phyloP scores from a whole-genome alignment of 2,329 filamentous ascomycete genomes.

The Intubia oerlemansii region DNA sequence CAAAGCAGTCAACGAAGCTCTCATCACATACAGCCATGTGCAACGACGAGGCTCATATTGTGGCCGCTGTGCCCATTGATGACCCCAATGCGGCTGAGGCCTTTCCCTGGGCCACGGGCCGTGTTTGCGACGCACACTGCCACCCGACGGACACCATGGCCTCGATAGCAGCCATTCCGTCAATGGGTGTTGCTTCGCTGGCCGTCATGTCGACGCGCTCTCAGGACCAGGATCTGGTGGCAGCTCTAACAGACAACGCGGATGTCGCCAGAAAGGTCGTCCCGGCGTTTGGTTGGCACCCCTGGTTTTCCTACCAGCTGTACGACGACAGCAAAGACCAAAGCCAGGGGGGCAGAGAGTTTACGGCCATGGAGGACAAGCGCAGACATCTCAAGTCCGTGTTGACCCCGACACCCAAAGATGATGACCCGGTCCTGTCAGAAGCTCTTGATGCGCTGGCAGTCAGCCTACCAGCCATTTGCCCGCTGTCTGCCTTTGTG shows the following conservation, averaged over 20 bases:
- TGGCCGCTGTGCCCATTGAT: slow-evolving; percentile 1
- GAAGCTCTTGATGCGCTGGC: slow-evolving; percentile 22
- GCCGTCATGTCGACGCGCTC: slow-evolving; percentile 60
- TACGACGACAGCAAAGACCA: slow-evolving; percentile 32
- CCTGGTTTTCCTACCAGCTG: slow-evolving; percentile 66
- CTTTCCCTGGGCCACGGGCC: slow-evolving; percentile 45
- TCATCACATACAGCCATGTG: too few species aligned
- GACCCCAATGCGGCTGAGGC: slow-evolving; percentile 13
- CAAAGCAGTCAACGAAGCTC: too few species aligned
- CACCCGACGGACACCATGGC: slow-evolving; percentile 64
- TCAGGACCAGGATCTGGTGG: slow-evolving; percentile 56
- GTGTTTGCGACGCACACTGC: slow-evolving; percentile 61
- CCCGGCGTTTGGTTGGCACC: slow-evolving; percentile 72
- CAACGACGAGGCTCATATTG: background rate
- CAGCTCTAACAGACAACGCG: slow-evolving; percentile 29
- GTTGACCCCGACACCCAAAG: slow-evolving; percentile 27
- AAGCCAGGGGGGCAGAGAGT: background rate
- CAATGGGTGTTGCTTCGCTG: slow-evolving; percentile 44
- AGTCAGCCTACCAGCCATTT: slow-evolving; percentile 33
- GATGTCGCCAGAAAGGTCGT: slow-evolving; percentile 20
- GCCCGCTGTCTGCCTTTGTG: slow-evolving; percentile 21
- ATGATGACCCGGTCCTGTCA: slow-evolving; percentile 9
- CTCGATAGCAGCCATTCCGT: slow-evolving; percentile 31
- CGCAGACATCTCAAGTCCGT: slow-evolving; percentile 43
- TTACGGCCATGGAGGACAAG: slow-evolving; percentile 16